Conservation (phyloP, 2,329 filamentous ascomycete genomes). For the Aspergillus sp. region DNA sequence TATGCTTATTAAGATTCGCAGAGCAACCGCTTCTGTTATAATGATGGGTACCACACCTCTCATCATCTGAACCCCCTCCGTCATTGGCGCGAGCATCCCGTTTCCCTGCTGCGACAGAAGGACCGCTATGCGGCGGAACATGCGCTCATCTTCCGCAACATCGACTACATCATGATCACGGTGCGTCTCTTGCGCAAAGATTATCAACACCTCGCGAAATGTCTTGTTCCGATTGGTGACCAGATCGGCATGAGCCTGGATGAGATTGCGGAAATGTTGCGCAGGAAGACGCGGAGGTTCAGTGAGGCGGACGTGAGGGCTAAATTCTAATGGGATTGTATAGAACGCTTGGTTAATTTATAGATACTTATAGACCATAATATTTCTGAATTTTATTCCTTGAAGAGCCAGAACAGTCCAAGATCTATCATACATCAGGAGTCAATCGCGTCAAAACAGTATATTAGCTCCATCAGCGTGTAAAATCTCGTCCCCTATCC, state of each 20-base stretch:
- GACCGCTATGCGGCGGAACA: conserved; percentile 63
- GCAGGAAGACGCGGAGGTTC: conserved; percentile 64
- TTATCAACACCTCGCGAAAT: conserved; percentile 66
- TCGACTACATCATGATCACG: conserved; percentile 78
- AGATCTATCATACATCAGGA: no score
- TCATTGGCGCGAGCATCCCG: conserved; percentile 79
- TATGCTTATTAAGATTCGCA: conserved; percentile 34
- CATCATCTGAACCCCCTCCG: conserved; percentile 41
- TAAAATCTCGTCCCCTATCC: no score
- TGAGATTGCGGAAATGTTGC: conserved; percentile 63
- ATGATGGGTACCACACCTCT: conserved; percentile 79
- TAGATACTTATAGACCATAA: neutral
- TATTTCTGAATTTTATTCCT: no score
- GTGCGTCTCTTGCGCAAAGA: conserved; percentile 67
- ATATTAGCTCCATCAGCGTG: no score
- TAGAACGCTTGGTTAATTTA: neutral
- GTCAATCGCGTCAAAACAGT: no score
- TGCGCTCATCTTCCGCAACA: conserved; percentile 76
- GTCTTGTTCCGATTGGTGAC: conserved; percentile 71
- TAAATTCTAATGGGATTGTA: neutral
- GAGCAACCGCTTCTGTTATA: conserved; percentile 81
- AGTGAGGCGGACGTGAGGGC: conserved; percentile 1
- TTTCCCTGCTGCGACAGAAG: conserved; percentile 70
- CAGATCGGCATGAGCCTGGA: conserved; percentile 67
- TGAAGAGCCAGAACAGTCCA: no score